phyloP scores from a whole-genome alignment of 306 rosid species.

The Chamaecrista fasciculata region DNA sequence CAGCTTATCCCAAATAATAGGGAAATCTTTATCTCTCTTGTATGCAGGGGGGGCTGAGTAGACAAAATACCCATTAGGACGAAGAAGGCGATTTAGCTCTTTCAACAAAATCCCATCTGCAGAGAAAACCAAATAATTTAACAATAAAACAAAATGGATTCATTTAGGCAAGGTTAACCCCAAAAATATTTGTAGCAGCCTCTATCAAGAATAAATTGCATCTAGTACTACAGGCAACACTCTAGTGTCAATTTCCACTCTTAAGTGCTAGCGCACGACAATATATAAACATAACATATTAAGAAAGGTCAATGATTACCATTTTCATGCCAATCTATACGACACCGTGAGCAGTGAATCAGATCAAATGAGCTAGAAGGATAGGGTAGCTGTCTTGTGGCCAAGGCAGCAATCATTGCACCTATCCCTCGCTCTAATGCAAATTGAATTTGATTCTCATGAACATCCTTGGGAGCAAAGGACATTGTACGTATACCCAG shows the following conservation, averaged over 20 bases:
- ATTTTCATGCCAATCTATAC: slow-evolving; percentile 82
- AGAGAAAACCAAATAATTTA: slow-evolving; percentile 28
- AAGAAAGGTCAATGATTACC: slow-evolving; percentile 47
- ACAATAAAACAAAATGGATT: neutral
- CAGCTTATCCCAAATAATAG: slow-evolving; percentile 76
- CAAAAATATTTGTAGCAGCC: neutral
- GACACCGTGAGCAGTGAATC: slow-evolving; percentile 93
- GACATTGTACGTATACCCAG: slow-evolving; percentile 78
- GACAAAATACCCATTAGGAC: slow-evolving; percentile 76
- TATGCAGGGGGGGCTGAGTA: slow-evolving; percentile 95
- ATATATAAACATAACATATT: slow-evolving; percentile 22
- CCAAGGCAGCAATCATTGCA: slow-evolving; percentile 78
- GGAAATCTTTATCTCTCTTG: slow-evolving; percentile 62
- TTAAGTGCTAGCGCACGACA: neutral
- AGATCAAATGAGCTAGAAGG: slow-evolving; percentile 84
- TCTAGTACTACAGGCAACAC: neutral
- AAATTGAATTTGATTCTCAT: slow-evolving; percentile 90
- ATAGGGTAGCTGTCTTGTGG: slow-evolving; percentile 83
- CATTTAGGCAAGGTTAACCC: neutral
- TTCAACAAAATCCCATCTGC: slow-evolving; percentile 89
- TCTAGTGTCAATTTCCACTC: neutral
- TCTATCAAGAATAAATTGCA: neutral
- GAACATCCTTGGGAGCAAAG: slow-evolving; percentile 93
- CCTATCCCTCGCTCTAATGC: slow-evolving; percentile 86
- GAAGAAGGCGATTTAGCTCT: slow-evolving; percentile 80